A percentile compares a stretch with the other conserved stretches of the same genome.
Evolutionary conservation across 2,329 filamentous ascomycete genomes (phyloP).

Genomic region (Calonectria pauciramosa): DNA sequence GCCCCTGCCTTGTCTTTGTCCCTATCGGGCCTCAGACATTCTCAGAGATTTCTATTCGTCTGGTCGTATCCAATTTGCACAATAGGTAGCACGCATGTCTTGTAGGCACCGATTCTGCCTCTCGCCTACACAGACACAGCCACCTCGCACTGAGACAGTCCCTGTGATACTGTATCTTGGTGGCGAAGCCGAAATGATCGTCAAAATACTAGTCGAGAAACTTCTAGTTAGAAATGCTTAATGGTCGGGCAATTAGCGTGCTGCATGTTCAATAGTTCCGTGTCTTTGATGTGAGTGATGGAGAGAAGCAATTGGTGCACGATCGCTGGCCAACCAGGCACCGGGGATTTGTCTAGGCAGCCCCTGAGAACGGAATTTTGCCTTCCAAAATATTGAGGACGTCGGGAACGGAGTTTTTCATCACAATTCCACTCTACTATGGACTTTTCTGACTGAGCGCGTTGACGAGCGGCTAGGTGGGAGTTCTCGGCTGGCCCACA

Average conservation of each 20-base stretch:
- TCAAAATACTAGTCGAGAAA: neutral
- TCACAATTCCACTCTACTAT: neutral
- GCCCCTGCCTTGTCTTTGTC: neutral
- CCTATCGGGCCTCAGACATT: neutral
- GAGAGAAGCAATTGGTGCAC: neutral
- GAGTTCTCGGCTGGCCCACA: neutral
- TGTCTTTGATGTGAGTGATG: neutral
- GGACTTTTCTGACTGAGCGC: neutral
- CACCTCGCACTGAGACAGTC: neutral
- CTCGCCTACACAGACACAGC: neutral
- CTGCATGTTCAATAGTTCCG: neutral
- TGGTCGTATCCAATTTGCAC: neutral
- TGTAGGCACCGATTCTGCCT: neutral
- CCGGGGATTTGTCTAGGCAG: neutral
- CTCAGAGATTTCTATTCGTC: neutral
- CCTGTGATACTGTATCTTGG: neutral
- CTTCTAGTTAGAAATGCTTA: neutral
- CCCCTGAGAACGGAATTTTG: neutral
- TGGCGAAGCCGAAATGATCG: neutral
- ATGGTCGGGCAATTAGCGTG: neutral
- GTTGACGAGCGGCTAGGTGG: neutral
- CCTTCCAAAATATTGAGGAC: too few species aligned
- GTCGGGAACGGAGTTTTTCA: too few species aligned
- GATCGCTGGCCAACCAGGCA: neutral
- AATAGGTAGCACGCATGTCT: neutral